Conservation (phyloP, 768 basidiomycete genomes). For the Lactifluus hygrophoroides region DNA sequence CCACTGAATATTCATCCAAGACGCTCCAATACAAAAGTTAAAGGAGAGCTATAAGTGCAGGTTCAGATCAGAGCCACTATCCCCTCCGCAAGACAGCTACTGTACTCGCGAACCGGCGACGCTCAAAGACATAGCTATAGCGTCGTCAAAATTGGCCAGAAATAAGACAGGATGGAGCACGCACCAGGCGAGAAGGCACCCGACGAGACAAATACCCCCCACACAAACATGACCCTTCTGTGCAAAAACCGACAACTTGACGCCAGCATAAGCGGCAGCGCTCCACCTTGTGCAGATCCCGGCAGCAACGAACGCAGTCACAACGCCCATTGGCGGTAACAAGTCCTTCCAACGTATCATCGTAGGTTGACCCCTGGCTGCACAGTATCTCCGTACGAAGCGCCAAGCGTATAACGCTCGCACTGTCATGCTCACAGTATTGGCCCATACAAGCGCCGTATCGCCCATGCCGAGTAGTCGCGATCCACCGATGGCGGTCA, state of each 20-base stretch:
- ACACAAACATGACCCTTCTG: constrained; percentile 25
- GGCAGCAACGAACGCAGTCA: constrained; percentile 23
- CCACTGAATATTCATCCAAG: background rate
- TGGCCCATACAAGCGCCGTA: constrained; percentile 65
- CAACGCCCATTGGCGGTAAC: constrained; percentile 23
- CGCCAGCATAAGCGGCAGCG: constrained; percentile 15
- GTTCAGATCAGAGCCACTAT: background rate
- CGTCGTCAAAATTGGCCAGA: background rate
- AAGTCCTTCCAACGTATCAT: constrained; percentile 21
- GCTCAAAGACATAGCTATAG: background rate
- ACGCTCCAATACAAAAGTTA: background rate
- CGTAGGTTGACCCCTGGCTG: constrained; percentile 9
- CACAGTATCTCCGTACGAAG: constrained; percentile 46
- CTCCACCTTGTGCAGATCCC: constrained; percentile 24
- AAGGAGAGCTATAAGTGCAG: background rate
- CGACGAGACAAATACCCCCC: constrained; percentile 22
- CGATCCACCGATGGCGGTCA: constrained; percentile 41
- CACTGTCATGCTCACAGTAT: constrained; percentile 55
- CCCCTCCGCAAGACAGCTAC: background rate
- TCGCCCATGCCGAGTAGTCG: constrained; percentile 44
- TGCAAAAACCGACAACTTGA: constrained; percentile 19
- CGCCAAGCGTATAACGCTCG: constrained; percentile 52
- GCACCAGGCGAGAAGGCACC: constrained; percentile 2
- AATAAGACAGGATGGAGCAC: background rate
- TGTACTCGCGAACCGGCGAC: background rate